These are phyloP conservation scores for Staphylotrichum tortipilum DNA, from an alignment of 495 filamentous ascomycete genomes.

Conservation along the genomic window DNA sequence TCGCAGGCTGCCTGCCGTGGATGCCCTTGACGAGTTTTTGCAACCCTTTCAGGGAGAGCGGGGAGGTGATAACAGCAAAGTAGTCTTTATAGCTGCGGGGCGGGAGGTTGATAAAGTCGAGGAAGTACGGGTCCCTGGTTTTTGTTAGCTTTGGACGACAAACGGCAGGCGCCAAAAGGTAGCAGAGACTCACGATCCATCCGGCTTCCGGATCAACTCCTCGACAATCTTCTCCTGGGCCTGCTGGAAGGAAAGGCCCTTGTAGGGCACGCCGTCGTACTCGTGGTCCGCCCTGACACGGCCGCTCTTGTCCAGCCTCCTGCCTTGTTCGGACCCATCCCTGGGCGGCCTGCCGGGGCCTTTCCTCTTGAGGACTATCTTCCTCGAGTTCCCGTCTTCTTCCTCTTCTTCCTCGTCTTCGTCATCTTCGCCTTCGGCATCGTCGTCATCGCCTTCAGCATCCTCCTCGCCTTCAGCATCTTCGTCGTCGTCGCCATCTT, in stretches of 20 bases:
- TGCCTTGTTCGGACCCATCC: constrained; percentile 4
- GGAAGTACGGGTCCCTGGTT: constrained; percentile 42
- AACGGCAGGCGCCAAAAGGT: not conserved
- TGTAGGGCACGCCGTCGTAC: constrained; percentile 46
- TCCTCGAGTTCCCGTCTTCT: constrained; percentile 22
- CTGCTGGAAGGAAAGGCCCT: constrained; percentile 62
- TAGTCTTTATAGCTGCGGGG: constrained; percentile 59
- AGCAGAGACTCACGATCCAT: constrained; percentile 49
- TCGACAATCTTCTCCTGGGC: constrained; percentile 74
- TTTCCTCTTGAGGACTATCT: constrained; percentile 24
- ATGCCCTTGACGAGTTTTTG: constrained; percentile 63
- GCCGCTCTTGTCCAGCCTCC: constrained; percentile 11
- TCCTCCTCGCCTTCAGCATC: constrained; percentile 22
- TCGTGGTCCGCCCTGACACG: constrained; percentile 40
- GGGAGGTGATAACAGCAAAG: constrained; percentile 64
- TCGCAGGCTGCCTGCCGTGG: constrained; percentile 53
- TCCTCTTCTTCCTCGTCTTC: constrained; percentile 29
- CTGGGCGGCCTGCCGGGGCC: constrained; percentile 20
- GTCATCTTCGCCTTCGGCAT: constrained; percentile 23
- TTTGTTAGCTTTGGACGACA: constrained; percentile 21
- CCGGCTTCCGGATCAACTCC: constrained; percentile 55
- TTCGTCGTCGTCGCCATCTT: constrained; percentile 7
- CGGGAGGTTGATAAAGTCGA: constrained; percentile 59
- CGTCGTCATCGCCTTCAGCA: constrained; percentile 19
- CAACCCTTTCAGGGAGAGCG: constrained; percentile 60